A percentile compares a stretch with the other conserved stretches of the same genome.
Evolutionary conservation across 306 rosid genomes (phyloP).

Genomic region (Quercus berberidifolia): DNA sequence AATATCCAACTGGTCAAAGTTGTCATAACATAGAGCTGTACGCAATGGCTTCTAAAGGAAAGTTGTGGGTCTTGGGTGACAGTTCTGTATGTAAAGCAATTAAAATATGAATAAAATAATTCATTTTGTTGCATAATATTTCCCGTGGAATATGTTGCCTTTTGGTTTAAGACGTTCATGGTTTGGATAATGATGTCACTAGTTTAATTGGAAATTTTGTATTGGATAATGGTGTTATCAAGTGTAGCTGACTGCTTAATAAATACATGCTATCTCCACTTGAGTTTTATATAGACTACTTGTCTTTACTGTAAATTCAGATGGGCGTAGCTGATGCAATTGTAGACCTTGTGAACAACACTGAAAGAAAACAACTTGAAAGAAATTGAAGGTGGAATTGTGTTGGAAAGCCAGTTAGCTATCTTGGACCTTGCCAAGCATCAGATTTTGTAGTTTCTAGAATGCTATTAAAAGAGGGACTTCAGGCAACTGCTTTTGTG

Average conservation of each 20-base stretch:
- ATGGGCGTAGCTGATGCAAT: conserved; percentile 98
- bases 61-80: neutral
- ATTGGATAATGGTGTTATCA: neutral
- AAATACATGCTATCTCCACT: neutral
- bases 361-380: conserved; percentile 83
- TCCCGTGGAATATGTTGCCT: neutral
- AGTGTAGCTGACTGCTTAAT: neutral
- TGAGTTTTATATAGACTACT: neutral
- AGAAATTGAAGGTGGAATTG: conserved; percentile 85
- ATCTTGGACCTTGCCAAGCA: conserved; percentile 13
- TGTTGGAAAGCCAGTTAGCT: conserved; percentile 80
- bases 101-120: neutral
- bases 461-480: neutral
- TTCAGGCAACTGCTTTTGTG: neutral
- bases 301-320: conserved; percentile 35
- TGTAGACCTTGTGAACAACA: conserved; percentile 88
- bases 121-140: neutral
- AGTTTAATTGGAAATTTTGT: too few species aligned
- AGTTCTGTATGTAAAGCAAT: neutral
- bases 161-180: neutral
- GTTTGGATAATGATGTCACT: neutral
- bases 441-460: conserved; percentile 4
- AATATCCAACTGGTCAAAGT: neutral
- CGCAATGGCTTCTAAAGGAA: neutral
- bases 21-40: neutral